Evolutionary conservation across 345 rosid genomes (phyloP).

Genomic region (Turnera subulata): DNA sequence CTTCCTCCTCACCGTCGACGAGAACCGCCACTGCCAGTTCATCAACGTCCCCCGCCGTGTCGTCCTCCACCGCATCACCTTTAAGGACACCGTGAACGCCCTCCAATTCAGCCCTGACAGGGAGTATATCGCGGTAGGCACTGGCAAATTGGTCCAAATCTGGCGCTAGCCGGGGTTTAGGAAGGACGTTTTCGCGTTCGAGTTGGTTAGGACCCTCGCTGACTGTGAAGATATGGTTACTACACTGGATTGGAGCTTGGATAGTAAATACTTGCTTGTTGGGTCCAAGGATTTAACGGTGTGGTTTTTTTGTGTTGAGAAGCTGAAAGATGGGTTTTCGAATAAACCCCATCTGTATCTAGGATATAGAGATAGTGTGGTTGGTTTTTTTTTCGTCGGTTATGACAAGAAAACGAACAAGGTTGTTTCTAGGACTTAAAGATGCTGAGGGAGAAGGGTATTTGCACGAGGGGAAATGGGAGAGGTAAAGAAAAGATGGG

Average conservation of each 20-base stretch:
- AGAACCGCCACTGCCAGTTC: too few relatives aligned
- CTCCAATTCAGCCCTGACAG: constrained; percentile 80
- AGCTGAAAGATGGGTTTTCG: too few relatives aligned
- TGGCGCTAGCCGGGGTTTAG: constrained; percentile 87
- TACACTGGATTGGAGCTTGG: constrained; percentile 71
- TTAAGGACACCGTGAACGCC: too few relatives aligned
- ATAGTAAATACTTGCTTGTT: constrained; percentile 65
- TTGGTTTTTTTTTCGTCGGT: constrained; percentile 89
- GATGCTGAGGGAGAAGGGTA: constrained; percentile 40
- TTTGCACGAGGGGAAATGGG: constrained; percentile 72
- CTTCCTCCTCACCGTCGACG: constrained; percentile 77
- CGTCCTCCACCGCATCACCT: too few relatives aligned
- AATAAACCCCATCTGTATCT: constrained; percentile 73
- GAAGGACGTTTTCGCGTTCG: constrained; percentile 66
- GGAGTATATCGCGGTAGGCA: constrained; percentile 63
- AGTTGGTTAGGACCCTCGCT: constrained; percentile 71
- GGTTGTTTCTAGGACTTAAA: constrained; percentile 49
- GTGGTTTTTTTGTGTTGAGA: too few relatives aligned
- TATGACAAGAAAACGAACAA: constrained; percentile 49
- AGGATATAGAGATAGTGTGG: constrained; percentile 81
- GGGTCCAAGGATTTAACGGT: constrained; percentile 86
- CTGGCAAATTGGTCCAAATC: constrained; percentile 79
- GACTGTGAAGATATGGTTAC: constrained; percentile 63
- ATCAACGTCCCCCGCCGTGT: too few relatives aligned
- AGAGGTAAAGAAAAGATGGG: constrained; percentile 70